A percentile compares a stretch with the other conserved stretches of the same genome.
These are phyloP conservation scores for Globomyces pollinis-pini DNA, from an alignment of 192 early-diverging fungal species.

Conservation along the genomic window DNA sequence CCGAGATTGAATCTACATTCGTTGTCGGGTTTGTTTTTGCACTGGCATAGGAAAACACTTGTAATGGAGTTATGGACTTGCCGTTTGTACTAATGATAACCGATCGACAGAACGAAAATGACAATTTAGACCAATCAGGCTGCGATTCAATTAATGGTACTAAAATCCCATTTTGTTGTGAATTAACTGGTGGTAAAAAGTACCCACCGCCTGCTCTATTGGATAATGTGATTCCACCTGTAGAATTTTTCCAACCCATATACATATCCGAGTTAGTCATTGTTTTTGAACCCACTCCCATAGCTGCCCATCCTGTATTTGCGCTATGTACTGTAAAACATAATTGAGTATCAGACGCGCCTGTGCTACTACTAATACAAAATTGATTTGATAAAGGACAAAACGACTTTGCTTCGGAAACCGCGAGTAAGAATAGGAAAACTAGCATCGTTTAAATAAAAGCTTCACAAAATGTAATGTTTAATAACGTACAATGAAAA, in stretches of 20 bases:
- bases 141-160: background rate
- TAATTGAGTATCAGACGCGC: background rate
- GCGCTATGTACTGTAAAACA: background rate
- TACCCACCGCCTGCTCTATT: background rate
- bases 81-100: background rate
- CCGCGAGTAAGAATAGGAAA: too few species aligned
- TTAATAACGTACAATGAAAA: too few species aligned
- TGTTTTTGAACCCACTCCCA: constrained; percentile 14
- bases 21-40: too few species aligned
- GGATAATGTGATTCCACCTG: constrained; percentile 15
- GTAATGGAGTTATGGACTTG: background rate
- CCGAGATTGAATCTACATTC: too few species aligned
- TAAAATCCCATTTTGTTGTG: background rate
- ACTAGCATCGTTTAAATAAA: too few species aligned
- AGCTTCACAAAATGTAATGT: too few species aligned
- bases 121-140: background rate
- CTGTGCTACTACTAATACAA: background rate
- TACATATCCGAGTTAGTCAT: constrained; percentile 27
- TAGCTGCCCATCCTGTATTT: constrained; percentile 16
- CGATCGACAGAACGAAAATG: background rate
- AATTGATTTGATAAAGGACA: background rate
- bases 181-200: background rate
- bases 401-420: too few species aligned
- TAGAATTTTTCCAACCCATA: constrained; percentile 23
- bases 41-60: background rate